Percentiles rank a stretch among this genome's conserved stretches.
Conservation (phyloP, 2,329 filamentous ascomycete genomes). For the Berkeleyomyces basicola region DNA sequence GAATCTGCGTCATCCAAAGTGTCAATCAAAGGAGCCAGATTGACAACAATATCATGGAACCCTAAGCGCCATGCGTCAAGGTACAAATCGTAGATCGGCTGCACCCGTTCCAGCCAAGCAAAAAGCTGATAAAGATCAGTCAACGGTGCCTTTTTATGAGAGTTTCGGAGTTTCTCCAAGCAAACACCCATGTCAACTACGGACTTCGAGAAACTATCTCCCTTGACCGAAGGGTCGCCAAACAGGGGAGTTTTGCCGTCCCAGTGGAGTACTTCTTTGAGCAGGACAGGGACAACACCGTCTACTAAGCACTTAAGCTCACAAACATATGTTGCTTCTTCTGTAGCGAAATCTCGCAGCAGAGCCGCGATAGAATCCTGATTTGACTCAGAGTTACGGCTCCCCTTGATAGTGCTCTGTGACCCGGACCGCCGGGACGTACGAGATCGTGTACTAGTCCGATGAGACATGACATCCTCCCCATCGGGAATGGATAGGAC, state of each 20-base stretch:
- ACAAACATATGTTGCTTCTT: conserved; percentile 75
- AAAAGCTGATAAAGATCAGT: conserved; percentile 56
- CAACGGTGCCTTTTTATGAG: conserved; percentile 67
- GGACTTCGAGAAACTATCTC: conserved; percentile 54
- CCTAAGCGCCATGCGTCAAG: conserved; percentile 79
- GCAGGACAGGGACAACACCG: conserved; percentile 81
- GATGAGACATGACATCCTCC: conserved; percentile 42
- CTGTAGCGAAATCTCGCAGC: conserved; percentile 61
- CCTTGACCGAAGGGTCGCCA: conserved; percentile 2
- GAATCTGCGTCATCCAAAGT: conserved; percentile 41
- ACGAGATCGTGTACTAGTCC: conserved; percentile 18
- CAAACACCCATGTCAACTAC: conserved; percentile 90
- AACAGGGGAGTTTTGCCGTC: conserved; percentile 32
- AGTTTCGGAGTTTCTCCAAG: conserved; percentile 63
- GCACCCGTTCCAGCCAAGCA: conserved; percentile 63
- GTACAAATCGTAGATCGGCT: conserved; percentile 71
- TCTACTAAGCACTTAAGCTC: conserved; percentile 89
- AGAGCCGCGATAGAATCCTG: conserved; percentile 52
- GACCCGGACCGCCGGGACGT: conserved; percentile 6
- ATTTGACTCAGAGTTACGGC: not conserved
- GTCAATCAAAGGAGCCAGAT: conserved; percentile 54
- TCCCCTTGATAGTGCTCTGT: conserved; percentile 1
- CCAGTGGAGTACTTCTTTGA: conserved; percentile 67
- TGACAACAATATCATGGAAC: conserved; percentile 88
- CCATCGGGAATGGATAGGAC: conserved; percentile 62